Evolutionary conservation across 2,329 filamentous ascomycete species (phyloP), one percentile per base, ranked within the genome.

Genomic region (Alternaria alternata): DNA sequence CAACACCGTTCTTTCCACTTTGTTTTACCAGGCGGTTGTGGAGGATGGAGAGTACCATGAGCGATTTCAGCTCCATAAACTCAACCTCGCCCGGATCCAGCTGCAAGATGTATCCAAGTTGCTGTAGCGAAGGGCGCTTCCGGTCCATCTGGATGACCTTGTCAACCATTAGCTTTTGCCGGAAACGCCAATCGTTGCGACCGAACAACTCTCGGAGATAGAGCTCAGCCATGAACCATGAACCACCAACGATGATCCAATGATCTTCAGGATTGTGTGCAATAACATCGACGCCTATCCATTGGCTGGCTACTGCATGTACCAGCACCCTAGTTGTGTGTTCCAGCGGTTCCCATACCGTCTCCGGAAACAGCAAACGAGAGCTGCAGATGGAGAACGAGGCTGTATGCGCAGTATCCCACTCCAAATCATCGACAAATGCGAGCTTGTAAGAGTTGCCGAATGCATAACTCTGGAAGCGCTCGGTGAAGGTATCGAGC

Each of bases 171-270:
- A 87, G 84, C 79, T 98, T 98, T 78, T 97, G 91, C 38, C 93
- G 89, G 75, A 93, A 98, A 11, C 93, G 87, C 75, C 97, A 95
- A 71, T 97, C 93, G 75, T 99, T 99, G 75, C 96, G 96, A 7
- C 95, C 95, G 73, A 93, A 96, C 3, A 99, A 84, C 66, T 89
- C 90, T 76, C 90, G 92, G 86, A 98, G 92, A 78, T 96, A 97
- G 4, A 93, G 86, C 69, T 97, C 94, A 1, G 94, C 93, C 86
- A 99, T 96, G 81, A 93, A 99, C 82, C 94, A 94, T 0, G 94
- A 91, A 47, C 96, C 90, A 14, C 94, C 96, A 54, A 95, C 86
- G 12, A 94, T 90, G 20, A 96, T 88, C 95, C 95, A 99, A 54
- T 89, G 88, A 77, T 99, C 95, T 52, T 86, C 85, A 18, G 89